These are phyloP conservation scores for Delonix regia DNA, from an alignment of 306 rosid genomes.

Conservation along the genomic window DNA sequence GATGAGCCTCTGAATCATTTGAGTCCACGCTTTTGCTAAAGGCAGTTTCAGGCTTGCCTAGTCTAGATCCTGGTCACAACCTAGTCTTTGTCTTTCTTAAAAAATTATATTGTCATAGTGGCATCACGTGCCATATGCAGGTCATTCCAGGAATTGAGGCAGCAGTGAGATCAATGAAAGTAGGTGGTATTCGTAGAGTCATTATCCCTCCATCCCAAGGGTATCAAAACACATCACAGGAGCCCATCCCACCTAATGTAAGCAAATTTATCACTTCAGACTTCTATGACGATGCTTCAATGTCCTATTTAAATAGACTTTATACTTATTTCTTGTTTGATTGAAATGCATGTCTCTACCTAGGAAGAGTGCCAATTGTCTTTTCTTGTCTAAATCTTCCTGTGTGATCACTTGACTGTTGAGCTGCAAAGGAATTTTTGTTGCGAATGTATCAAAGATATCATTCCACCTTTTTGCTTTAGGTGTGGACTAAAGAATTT, in stretches of 20 bases:
- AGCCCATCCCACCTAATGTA: constrained; percentile 94
- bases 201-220: constrained; percentile 93
- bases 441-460: background rate
- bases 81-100: background rate
- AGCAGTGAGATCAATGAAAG: constrained; percentile 86
- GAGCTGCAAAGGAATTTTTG: background rate
- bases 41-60: background rate
- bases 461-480: background rate
- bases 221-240: constrained; percentile 84
- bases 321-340: background rate
- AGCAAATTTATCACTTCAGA: constrained; percentile 23
- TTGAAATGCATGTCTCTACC: background rate
- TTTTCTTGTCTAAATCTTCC: background rate
- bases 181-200: constrained; percentile 80
- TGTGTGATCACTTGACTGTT: background rate
- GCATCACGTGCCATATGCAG: constrained; percentile 42
- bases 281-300: constrained; percentile 22
- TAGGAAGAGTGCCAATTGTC: constrained; percentile 2
- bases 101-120: constrained; percentile 12
- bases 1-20: background rate
- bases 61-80: background rate
- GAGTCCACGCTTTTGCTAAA: background rate
- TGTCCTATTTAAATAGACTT: background rate
- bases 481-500: background rate
- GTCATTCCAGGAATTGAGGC: constrained; percentile 82